A percentile compares a stretch with the other conserved stretches of the same genome.
phyloP scores from a whole-genome alignment of 2,329 filamentous ascomycete genomes.

The Fusarium verrucosum region DNA sequence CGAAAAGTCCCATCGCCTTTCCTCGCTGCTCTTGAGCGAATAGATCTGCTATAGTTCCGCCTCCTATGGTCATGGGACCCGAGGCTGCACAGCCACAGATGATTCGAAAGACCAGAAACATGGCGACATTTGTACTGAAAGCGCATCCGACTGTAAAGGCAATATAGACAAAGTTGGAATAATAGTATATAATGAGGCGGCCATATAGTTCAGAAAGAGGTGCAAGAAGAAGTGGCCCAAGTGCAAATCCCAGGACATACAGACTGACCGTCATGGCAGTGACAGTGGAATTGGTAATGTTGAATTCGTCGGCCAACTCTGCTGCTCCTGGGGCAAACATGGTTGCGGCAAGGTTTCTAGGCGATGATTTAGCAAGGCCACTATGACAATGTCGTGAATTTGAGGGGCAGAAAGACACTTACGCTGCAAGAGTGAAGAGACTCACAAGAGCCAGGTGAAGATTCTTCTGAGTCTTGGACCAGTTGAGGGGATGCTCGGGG shows the following conservation, averaged over 20 bases:
- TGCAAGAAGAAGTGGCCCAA: constrained; percentile 31
- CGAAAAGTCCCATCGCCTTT: constrained; percentile 70
- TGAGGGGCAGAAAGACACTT: neutral
- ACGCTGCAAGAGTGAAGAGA: constrained; percentile 50
- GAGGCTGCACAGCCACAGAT: constrained; percentile 32
- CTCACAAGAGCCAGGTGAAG: constrained; percentile 58
- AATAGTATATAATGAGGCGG: constrained; percentile 25
- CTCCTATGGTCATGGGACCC: constrained; percentile 29
- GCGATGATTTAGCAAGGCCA: neutral
- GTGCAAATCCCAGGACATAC: constrained; percentile 30
- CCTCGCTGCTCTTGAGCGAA: constrained; percentile 53
- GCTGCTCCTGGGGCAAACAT: constrained; percentile 38
- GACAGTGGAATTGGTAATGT: constrained; percentile 12
- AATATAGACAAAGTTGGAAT: constrained; percentile 8
- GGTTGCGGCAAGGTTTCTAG: constrained; percentile 34
- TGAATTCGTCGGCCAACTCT: constrained; percentile 23
- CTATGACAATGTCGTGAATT: too few species aligned
- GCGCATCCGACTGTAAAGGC: constrained; percentile 27
- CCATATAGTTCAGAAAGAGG: constrained; percentile 34
- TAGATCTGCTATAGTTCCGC: constrained; percentile 31
- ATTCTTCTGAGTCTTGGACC: constrained; percentile 60
- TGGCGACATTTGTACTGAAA: constrained; percentile 13
- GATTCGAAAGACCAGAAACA: constrained; percentile 32
- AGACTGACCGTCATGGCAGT: constrained; percentile 26
- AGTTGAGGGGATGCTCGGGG: constrained; percentile 70